phyloP scores from a whole-genome alignment of 2,329 filamentous ascomycete species.

The Aspergillus pseudoglaucus region DNA sequence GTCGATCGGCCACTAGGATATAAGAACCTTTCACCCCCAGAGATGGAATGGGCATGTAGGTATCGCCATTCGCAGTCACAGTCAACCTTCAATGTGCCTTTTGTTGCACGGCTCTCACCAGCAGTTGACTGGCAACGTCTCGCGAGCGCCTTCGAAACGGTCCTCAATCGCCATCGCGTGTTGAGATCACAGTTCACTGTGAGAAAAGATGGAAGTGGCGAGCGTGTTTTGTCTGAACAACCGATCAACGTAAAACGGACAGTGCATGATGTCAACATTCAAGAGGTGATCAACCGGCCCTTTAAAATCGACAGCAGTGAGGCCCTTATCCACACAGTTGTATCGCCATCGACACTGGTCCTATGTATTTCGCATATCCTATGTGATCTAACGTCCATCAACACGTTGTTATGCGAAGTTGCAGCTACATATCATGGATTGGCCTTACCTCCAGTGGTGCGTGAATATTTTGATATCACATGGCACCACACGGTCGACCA shows the following conservation, averaged over 20 bases:
- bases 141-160: background rate
- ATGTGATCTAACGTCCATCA: constrained; percentile 25
- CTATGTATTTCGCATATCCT: constrained; percentile 27
- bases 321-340: constrained; percentile 19
- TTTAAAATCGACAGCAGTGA: constrained; percentile 17
- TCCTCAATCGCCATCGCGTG: constrained; percentile 1
- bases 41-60: background rate
- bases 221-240: background rate
- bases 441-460: background rate
- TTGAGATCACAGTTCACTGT: constrained; percentile 1
- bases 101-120: background rate
- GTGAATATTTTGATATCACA: constrained; percentile 5
- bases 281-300: constrained; percentile 8
- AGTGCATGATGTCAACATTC: background rate
- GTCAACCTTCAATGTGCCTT: constrained; percentile 4
- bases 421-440: constrained; percentile 11
- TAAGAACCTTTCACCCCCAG: background rate
- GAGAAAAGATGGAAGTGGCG: background rate
- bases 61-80: background rate
- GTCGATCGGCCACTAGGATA: background rate
- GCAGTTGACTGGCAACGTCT: constrained; percentile 1
- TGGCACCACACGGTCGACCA: background rate
- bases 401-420: constrained; percentile 21
- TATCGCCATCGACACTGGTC: constrained; percentile 16
- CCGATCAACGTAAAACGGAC: background rate